phyloP scores from a whole-genome alignment of 2,329 filamentous ascomycete species.

The Cryphonectria carpinicola region DNA sequence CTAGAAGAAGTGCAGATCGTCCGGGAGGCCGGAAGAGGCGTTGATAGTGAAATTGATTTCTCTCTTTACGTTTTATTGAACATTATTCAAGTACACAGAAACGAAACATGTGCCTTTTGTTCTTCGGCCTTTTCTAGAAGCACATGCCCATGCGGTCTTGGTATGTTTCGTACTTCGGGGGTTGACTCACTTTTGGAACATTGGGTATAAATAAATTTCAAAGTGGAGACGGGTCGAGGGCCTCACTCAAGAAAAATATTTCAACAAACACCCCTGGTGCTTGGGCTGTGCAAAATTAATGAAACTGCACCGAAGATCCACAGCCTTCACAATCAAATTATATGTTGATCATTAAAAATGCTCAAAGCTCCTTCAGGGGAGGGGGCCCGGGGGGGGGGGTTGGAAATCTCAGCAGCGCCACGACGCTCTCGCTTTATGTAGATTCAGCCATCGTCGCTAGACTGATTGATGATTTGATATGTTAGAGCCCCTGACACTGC shows the following conservation, averaged over 20 bases:
- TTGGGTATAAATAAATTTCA: slow-evolving; percentile 4
- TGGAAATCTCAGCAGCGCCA: neutral
- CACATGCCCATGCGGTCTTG: neutral
- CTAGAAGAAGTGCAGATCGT: neutral
- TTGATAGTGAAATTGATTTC: neutral
- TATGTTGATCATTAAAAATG: neutral
- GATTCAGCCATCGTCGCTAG: neutral
- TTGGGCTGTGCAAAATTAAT: neutral
- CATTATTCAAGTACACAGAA: neutral
- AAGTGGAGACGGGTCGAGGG: neutral
- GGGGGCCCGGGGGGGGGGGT: too few relatives aligned
- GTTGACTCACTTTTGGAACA: neutral
- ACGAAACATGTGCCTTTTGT: neutral
- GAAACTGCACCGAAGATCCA: neutral
- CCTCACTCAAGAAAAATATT: neutral
- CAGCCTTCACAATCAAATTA: neutral
- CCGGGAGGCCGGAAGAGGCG: neutral
- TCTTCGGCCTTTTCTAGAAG: neutral
- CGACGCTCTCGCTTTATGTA: neutral
- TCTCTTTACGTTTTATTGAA: too few relatives aligned
- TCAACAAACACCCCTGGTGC: neutral
- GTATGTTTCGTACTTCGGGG: neutral
- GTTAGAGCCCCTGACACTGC: neutral
- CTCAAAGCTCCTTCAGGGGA: neutral
- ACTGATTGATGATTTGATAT: neutral